Evolutionary conservation across 495 filamentous ascomycete species (phyloP).

Genomic region (Hypoxylon perforatum): DNA sequence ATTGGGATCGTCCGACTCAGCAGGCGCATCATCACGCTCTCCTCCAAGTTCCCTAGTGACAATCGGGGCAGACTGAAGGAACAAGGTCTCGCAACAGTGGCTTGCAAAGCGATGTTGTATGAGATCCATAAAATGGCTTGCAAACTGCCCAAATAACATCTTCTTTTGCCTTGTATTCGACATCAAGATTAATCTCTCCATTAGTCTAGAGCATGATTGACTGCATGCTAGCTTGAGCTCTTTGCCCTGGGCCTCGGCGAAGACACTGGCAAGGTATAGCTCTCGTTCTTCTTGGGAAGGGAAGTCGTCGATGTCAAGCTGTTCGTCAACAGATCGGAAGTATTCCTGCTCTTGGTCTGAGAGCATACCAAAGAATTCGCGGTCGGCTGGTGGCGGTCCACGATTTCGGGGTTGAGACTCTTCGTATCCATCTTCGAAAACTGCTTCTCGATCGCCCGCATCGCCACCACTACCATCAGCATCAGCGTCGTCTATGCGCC

Average conservation of each 20-base stretch:
- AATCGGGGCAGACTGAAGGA: constrained; percentile 80
- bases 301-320: constrained; percentile 91
- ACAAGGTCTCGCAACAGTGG: constrained; percentile 95
- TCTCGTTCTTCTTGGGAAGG: constrained; percentile 76
- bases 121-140: constrained; percentile 86
- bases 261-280: constrained; percentile 87
- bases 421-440: constrained; percentile 39
- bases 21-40: constrained; percentile 42
- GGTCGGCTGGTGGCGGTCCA: constrained; percentile 48
- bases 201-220: constrained; percentile 91
- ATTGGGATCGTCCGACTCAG: constrained; percentile 58
- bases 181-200: constrained; percentile 89
- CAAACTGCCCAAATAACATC: constrained; percentile 82
- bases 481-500: constrained; percentile 46
- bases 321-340: constrained; percentile 86
- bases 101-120: constrained; percentile 95
- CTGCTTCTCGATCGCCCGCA: constrained; percentile 44
- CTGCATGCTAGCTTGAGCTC: constrained; percentile 95
- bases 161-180: constrained; percentile 86
- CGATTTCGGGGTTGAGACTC: constrained; percentile 19
- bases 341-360: constrained; percentile 92
- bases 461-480: constrained; percentile 31
- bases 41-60: constrained; percentile 77
- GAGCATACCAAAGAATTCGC: constrained; percentile 87
- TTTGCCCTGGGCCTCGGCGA: constrained; percentile 85